Evolutionary conservation across 768 basidiomycete genomes (phyloP).

Genomic region (Chlorophyllum brunneum): DNA sequence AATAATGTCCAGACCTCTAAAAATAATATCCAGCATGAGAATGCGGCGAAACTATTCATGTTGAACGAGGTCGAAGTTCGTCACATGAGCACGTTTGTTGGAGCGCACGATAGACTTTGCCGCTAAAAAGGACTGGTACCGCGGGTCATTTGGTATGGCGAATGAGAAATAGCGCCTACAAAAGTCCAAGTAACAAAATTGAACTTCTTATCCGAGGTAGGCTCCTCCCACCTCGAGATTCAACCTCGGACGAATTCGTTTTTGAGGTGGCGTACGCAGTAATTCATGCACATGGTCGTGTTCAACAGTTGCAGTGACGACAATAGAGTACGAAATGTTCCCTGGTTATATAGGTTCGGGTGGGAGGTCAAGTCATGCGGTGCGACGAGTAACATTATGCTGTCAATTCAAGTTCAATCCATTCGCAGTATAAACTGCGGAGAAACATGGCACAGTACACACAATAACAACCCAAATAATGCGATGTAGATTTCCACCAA

Average conservation of each 20-base stretch:
- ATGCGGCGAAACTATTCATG: neutral
- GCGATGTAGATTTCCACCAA: slow-evolving; percentile 32
- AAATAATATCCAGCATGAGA: neutral
- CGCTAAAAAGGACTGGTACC: neutral
- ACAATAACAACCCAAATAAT: neutral
- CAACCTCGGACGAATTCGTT: slow-evolving; percentile 1
- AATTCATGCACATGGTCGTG: too few relatives aligned
- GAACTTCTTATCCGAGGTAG: neutral
- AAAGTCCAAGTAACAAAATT: neutral
- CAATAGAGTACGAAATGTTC: too few relatives aligned
- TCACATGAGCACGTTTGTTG: neutral
- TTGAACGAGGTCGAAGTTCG: neutral
- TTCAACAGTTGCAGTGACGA: too few relatives aligned
- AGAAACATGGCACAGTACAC: neutral
- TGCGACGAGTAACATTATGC: too few relatives aligned
- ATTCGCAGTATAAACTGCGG: too few relatives aligned
- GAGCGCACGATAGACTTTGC: neutral
- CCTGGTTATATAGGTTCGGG: too few relatives aligned
- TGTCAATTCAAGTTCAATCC: too few relatives aligned
- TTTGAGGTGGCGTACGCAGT: neutral
- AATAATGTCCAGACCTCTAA: neutral
- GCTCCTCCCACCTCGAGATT: neutral
- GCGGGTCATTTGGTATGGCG: neutral
- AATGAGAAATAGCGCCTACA: slow-evolving; percentile 6
- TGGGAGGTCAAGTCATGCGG: too few relatives aligned